phyloP scores from a whole-genome alignment of 495 filamentous ascomycete species.

The Neurospora discreta region DNA sequence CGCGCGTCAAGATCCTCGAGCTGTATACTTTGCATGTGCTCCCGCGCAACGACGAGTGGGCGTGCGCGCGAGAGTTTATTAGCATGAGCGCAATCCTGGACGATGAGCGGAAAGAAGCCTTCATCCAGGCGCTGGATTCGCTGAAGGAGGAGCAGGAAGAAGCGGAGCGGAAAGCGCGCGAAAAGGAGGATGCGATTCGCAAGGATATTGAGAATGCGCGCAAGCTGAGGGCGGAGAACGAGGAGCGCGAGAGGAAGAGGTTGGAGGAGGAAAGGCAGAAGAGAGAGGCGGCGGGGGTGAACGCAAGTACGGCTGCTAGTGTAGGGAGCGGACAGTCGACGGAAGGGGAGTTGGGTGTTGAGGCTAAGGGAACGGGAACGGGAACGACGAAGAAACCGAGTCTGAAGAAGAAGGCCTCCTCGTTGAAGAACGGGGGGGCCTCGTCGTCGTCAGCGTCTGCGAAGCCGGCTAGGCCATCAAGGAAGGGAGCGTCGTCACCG shows the following conservation, averaged over 20 bases:
- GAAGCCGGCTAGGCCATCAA: slow-evolving; percentile 39
- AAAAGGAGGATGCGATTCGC: slow-evolving; percentile 49
- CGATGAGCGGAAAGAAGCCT: slow-evolving; percentile 81
- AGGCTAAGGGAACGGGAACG: neutral
- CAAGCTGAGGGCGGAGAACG: slow-evolving; percentile 38
- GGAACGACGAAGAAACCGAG: neutral
- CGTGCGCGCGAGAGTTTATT: slow-evolving; percentile 86
- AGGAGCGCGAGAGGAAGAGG: slow-evolving; percentile 37
- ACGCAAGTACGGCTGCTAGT: slow-evolving; percentile 5
- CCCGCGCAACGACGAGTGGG: slow-evolving; percentile 84
- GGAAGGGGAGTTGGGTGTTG: slow-evolving; percentile 5
- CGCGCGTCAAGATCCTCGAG: slow-evolving; percentile 80
- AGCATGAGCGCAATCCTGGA: slow-evolving; percentile 72
- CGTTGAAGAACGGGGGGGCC: neutral
- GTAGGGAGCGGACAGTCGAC: neutral
- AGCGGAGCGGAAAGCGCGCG: slow-evolving; percentile 48
- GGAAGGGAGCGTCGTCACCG: slow-evolving; percentile 15
- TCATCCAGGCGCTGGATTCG: slow-evolving; percentile 63
- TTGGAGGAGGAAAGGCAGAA: slow-evolving; percentile 34
- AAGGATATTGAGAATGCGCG: slow-evolving; percentile 49
- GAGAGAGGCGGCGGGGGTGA: slow-evolving; percentile 19
- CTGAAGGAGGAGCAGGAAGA: slow-evolving; percentile 62
- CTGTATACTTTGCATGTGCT: slow-evolving; percentile 90
- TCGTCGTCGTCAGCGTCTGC: slow-evolving; percentile 5
- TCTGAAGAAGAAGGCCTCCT: neutral